phyloP scores from a whole-genome alignment of 768 basidiomycete species.

The Suillus sp. region DNA sequence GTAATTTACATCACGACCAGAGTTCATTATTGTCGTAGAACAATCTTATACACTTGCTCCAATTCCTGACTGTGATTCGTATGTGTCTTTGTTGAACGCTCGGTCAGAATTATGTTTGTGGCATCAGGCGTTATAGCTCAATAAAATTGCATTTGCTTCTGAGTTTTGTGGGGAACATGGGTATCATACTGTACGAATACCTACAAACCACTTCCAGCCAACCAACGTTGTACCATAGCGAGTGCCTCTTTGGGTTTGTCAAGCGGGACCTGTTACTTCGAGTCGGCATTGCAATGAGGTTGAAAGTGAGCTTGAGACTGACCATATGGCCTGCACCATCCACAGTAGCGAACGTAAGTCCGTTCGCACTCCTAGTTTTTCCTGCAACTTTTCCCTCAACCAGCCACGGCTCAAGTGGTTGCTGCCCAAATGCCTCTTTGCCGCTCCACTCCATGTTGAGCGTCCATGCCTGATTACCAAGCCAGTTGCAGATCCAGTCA shows the following conservation, averaged over 20 bases:
- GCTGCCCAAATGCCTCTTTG: constrained; percentile 47
- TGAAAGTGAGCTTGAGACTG: constrained; percentile 12
- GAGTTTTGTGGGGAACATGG: background rate
- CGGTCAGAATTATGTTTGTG: background rate
- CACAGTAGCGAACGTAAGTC: constrained; percentile 70
- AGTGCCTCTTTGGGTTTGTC: constrained; percentile 62
- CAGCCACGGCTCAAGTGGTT: constrained; percentile 60
- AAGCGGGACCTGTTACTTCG: constrained; percentile 50
- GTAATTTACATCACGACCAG: background rate
- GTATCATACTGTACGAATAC: background rate
- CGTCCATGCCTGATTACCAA: constrained; percentile 78
- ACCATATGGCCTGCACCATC: constrained; percentile 80
- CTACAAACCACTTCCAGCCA: constrained; percentile 36
- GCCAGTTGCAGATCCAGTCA: constrained; percentile 81
- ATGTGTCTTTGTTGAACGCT: background rate
- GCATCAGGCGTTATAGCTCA: background rate
- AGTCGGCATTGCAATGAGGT: constrained; percentile 10
- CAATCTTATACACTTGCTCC: background rate
- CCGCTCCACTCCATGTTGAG: constrained; percentile 76
- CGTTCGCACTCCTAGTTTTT: constrained; percentile 55
- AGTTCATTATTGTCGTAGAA: background rate
- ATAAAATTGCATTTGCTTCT: background rate
- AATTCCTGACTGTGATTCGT: background rate
- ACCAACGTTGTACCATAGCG: constrained; percentile 51
- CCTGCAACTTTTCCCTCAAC: constrained; percentile 51